A percentile compares a stretch with the other conserved stretches of the same genome.
These are phyloP conservation scores for Paramecium octaurelia DNA, from an alignment of 73 alveolate genomes.

Conservation along the genomic window DNA sequence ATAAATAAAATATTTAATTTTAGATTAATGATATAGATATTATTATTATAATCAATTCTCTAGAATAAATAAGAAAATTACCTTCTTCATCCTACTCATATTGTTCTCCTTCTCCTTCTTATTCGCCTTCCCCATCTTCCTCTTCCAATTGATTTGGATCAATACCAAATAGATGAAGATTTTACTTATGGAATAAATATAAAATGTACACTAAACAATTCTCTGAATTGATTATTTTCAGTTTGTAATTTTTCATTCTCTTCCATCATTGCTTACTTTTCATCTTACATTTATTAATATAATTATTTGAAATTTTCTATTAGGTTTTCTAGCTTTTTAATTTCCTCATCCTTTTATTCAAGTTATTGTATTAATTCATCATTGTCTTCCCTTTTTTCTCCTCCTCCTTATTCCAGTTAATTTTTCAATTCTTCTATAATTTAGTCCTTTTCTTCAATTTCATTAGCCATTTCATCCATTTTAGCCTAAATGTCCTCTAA, in stretches of 20 bases:
- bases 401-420: neutral
- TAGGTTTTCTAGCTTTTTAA: conserved; percentile 1
- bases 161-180: conserved; percentile 28
- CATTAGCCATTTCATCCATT: conserved; percentile 45
- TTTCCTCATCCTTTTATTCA: conserved; percentile 11
- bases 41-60: neutral
- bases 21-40: neutral
- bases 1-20: neutral
- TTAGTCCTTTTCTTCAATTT: neutral
- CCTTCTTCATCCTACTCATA: conserved; percentile 32
- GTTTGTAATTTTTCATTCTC: conserved; percentile 26
- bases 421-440: neutral
- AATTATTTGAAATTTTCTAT: conserved; percentile 43
- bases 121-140: neutral
- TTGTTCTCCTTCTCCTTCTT: neutral
- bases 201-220: neutral
- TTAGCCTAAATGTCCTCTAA: conserved; percentile 30
- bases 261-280: conserved; percentile 39
- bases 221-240: conserved; percentile 37
- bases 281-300: conserved; percentile 41
- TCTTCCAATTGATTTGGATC: conserved; percentile 45
- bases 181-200: neutral
- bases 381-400: neutral
- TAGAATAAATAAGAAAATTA: neutral
- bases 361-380: neutral